Conservation (phyloP, 2,329 filamentous ascomycete species). For the Leptoxyphium fumago region DNA sequence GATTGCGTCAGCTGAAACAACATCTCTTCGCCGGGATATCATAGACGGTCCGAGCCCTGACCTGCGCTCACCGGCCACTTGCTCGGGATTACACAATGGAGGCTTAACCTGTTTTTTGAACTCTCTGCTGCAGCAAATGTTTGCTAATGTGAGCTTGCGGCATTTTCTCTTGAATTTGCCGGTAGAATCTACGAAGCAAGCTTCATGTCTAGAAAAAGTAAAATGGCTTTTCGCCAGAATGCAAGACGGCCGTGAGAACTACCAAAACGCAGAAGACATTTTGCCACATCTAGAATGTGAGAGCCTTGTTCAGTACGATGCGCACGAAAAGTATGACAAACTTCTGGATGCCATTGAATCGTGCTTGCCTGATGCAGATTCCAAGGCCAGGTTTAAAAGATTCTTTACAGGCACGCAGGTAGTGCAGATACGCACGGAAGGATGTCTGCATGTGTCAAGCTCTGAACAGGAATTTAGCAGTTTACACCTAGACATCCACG, state of each 20-base stretch:
- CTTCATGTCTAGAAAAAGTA: constrained; percentile 60
- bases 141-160: constrained; percentile 85
- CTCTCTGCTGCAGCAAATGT: constrained; percentile 83
- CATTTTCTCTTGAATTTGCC: constrained; percentile 54
- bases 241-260: constrained; percentile 66
- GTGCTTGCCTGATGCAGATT: constrained; percentile 53
- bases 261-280: constrained; percentile 56
- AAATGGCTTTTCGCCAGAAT: constrained; percentile 72
- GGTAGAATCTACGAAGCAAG: constrained; percentile 41
- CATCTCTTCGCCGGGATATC: not conserved
- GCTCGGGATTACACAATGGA: constrained; percentile 62
- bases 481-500: constrained; percentile 92
- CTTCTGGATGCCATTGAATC: constrained; percentile 84
- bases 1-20: constrained; percentile 8
- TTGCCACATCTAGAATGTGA: constrained; percentile 71
- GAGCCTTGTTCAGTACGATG: constrained; percentile 86
- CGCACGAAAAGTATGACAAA: constrained; percentile 93
- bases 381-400: constrained; percentile 58
- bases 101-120: constrained; percentile 97
- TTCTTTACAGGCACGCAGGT: constrained; percentile 89
- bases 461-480: constrained; percentile 81
- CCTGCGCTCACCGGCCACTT: constrained; percentile 14
- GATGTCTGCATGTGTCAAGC: constrained; percentile 88
- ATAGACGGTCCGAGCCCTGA: constrained; percentile 33
- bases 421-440: constrained; percentile 75